Percentiles rank a stretch among this genome's conserved stretches.
Evolutionary conservation across 805 yeast genomes (phyloP).

Genomic region (Kluyveromyces nonfermentans): DNA sequence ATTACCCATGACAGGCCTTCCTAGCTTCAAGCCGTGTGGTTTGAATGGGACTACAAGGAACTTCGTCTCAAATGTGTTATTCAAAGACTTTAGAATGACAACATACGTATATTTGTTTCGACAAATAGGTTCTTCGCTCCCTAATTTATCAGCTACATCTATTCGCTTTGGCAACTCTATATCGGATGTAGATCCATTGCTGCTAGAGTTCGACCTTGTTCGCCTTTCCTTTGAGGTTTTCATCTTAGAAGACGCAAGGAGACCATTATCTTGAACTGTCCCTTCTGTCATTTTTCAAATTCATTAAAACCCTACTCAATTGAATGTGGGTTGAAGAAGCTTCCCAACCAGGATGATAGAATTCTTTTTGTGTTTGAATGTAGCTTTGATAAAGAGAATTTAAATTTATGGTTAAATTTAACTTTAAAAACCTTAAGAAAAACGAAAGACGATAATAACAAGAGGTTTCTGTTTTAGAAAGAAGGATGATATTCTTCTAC

Average conservation of each 20-base stretch:
- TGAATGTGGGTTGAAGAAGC: neutral
- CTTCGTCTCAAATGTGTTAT: slow-evolving; percentile 75
- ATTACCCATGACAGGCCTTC: slow-evolving; percentile 61
- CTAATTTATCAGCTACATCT: neutral
- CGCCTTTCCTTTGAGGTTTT: slow-evolving; percentile 4
- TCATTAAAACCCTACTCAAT: neutral
- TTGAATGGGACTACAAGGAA: slow-evolving; percentile 66
- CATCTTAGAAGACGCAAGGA: neutral
- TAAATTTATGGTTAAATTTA: no score
- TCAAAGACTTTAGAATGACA: slow-evolving; percentile 65
- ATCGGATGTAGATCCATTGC: slow-evolving; percentile 6
- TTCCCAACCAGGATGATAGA: no score
- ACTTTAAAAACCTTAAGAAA: no score
- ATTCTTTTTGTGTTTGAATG: neutral
- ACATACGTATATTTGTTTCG: slow-evolving; percentile 39
- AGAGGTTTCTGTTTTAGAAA: no score
- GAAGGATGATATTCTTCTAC: no score
- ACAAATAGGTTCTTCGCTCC: neutral
- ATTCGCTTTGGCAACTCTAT: neutral
- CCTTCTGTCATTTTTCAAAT: neutral
- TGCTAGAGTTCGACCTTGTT: slow-evolving; percentile 8
- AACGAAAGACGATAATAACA: no score
- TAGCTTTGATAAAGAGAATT: no score
- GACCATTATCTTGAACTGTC: neutral
- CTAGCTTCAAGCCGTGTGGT: slow-evolving; percentile 80